phyloP scores from a whole-genome alignment of 192 early-diverging fungal genomes.

The Thoreauomyces humboldtii region DNA sequence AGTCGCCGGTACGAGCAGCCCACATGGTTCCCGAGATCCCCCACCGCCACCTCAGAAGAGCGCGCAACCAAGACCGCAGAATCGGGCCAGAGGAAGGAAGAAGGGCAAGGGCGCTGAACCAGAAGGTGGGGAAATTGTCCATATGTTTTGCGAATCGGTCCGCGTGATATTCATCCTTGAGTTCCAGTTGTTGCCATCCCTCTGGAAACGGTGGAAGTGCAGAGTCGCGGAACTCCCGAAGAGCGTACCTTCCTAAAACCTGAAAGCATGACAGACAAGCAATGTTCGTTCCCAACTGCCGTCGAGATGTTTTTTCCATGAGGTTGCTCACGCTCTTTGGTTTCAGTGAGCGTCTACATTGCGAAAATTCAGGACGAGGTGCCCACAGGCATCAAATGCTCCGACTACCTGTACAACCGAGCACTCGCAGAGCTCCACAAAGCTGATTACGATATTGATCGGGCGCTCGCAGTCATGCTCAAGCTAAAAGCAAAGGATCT shows the following conservation, averaged over 20 bases:
- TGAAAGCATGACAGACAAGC: background rate
- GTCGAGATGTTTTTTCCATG: background rate
- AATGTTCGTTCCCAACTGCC: background rate
- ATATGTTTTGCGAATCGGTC: too few species aligned
- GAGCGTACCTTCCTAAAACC: slow-evolving; percentile 12
- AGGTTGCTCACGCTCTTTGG: background rate
- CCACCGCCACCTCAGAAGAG: too few species aligned
- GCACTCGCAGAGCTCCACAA: slow-evolving; percentile 23
- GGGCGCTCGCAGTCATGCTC: slow-evolving; percentile 15
- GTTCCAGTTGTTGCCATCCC: too few species aligned
- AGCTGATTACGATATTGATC: slow-evolving; percentile 14
- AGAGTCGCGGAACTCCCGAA: background rate
- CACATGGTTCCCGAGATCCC: too few species aligned
- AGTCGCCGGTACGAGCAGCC: too few species aligned
- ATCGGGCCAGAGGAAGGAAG: background rate
- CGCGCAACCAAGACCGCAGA: too few species aligned
- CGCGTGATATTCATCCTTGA: too few species aligned
- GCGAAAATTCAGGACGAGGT: slow-evolving; percentile 5
- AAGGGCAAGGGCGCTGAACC: background rate
- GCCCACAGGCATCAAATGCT: slow-evolving; percentile 12
- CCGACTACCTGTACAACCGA: slow-evolving; percentile 12
- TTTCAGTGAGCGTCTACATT: slow-evolving; percentile 20
- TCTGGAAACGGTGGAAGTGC: background rate
- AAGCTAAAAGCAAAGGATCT: slow-evolving; percentile 9
- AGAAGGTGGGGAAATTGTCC: too few species aligned